Base-by-base conservation (phyloP, 768 basidiomycete species). In the Rhizopogon roseolus region DNA sequence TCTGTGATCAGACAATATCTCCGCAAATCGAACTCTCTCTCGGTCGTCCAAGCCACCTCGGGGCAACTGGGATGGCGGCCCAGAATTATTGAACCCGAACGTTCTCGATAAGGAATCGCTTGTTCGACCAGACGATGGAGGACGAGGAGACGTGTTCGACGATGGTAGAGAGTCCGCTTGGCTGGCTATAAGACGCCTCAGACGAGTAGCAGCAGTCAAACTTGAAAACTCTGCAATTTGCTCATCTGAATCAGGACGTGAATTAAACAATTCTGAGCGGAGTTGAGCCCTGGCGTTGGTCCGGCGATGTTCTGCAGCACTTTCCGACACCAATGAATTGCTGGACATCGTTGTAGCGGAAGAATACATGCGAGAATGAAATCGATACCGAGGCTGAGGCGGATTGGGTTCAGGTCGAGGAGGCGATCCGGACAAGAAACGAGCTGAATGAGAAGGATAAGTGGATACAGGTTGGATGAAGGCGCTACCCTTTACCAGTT, bases 271-370 rank as follows among this genome's bases (percentile, higher is more conserved):
- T 25, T 55, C 37, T 3, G 68, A 56, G 14, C 69, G 66, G 42
- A 75, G 52, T 14, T 73, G 71, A 6, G 70, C 66, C 32, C 73
- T 64, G 17, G 76, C 75, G 7, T 63, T 65, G 17, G 69, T 63
- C 16, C 73, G 65, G 28, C 75, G 69, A 43, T 71, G 67, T 50
- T 78, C 79, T 10, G 70, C 70, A 2, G 74, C 73, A 54, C 67
- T 78, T 58, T 80, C 79, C 1, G 72, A 69, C 39, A 76, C 70
- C 41, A 75, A 71, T 0, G 73, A 74, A 36, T 71, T 78, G 16
- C 68, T 57, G 32, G 71, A 66, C 14, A 71, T 34, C 54, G 71
- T 63, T 3, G 71, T 62, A 28, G 56, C 28, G 14, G 64, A 48
- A 11, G 57, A 8, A 34, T 64, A 65, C 28, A 55, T 39, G 37